phyloP scores from a whole-genome alignment of 2,329 filamentous ascomycete species.

The Calonectria montana region DNA sequence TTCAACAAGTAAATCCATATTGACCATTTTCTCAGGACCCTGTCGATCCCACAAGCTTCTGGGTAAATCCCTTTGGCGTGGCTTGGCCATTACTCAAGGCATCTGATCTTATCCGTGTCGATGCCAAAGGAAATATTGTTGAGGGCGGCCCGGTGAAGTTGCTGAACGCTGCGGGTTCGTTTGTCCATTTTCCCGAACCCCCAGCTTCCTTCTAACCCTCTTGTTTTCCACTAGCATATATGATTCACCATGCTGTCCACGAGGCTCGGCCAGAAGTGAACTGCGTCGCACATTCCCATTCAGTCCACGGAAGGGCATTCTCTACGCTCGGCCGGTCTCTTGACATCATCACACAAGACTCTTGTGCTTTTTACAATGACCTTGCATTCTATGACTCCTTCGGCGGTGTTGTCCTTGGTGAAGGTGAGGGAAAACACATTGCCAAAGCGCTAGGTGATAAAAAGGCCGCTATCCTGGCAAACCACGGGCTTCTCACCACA shows the following conservation, averaged over 20 bases:
- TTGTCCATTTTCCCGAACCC: neutral
- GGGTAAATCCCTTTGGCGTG: conserved; percentile 73
- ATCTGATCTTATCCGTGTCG: conserved; percentile 73
- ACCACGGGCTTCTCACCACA: conserved; percentile 20
- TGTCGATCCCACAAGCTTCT: conserved; percentile 69
- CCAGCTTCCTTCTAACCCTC: neutral
- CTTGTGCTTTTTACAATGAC: conserved; percentile 23
- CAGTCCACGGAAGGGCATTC: conserved; percentile 17
- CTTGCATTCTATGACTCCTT: conserved; percentile 18
- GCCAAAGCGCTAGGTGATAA: conserved; percentile 9
- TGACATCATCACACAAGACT: conserved; percentile 21
- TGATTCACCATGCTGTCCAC: conserved; percentile 23
- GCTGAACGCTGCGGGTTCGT: conserved; percentile 16
- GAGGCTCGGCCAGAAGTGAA: conserved; percentile 21
- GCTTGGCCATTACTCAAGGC: conserved; percentile 58
- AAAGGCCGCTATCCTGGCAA: conserved; percentile 21
- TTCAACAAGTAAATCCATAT: neutral
- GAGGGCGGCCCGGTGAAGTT: conserved; percentile 62
- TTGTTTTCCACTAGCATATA: conserved; percentile 5
- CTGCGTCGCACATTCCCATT: conserved; percentile 24
- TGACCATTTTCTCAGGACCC: conserved; percentile 56
- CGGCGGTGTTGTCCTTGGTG: conserved; percentile 7
- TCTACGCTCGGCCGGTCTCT: conserved; percentile 9
- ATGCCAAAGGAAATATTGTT: conserved; percentile 69
- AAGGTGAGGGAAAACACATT: conserved; percentile 18